phyloP scores from a whole-genome alignment of 495 filamentous ascomycete species.

The Aspergillus steynii region DNA sequence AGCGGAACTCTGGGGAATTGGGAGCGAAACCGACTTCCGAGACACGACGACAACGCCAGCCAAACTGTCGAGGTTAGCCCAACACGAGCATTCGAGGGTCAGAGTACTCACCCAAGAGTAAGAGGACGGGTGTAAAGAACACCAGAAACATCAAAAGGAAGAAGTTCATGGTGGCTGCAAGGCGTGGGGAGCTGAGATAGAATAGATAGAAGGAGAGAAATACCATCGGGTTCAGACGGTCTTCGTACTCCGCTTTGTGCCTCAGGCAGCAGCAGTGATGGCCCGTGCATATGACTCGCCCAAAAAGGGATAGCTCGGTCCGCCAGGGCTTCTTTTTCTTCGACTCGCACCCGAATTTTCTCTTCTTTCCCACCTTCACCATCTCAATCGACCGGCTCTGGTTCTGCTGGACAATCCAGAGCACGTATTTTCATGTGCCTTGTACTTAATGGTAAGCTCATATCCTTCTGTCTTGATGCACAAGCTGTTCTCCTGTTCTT shows the following conservation, averaged over 20 bases:
- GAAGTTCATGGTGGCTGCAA: conserved; percentile 44
- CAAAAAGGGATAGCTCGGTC: conserved; percentile 30
- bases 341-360: conserved; percentile 22
- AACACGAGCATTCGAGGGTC: conserved; percentile 1
- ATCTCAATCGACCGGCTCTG: conserved; percentile 23
- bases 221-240: neutral
- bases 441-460: conserved; percentile 38
- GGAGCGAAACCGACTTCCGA: conserved; percentile 54
- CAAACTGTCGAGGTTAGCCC: conserved; percentile 44
- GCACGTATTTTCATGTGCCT: conserved; percentile 6
- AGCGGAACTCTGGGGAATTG: conserved; percentile 36
- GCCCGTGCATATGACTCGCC: neutral
- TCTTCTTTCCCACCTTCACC: conserved; percentile 16
- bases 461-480: conserved; percentile 4
- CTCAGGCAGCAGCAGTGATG: neutral
- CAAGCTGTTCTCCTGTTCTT: conserved; percentile 18
- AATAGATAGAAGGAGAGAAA: conserved; percentile 1
- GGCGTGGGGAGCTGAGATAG: neutral
- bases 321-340: conserved; percentile 20
- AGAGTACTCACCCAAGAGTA: conserved; percentile 46
- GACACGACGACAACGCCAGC: conserved; percentile 59
- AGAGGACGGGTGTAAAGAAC: conserved; percentile 46
- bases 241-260: neutral
- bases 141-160: conserved; percentile 50
- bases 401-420: conserved; percentile 41